Evolutionary conservation across 1,139 yeast species (phyloP), one percentile per base, ranked within the genome.

Genomic region (Groenewaldozyma auringiensis): DNA sequence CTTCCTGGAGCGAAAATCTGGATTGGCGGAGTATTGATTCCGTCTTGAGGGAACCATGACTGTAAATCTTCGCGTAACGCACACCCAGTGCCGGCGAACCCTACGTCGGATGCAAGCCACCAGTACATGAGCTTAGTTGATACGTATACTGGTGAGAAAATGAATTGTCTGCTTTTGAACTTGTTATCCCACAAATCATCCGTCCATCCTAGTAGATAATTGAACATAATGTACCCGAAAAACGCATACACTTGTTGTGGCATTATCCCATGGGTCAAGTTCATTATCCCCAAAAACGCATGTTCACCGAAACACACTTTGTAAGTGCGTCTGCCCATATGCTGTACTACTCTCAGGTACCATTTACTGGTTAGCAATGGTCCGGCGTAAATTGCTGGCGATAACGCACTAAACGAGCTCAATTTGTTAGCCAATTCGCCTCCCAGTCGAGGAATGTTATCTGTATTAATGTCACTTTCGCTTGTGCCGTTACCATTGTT

Each of bases 311-410:
- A 83, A 55, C 72, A 74, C 31, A 74, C 54, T 27, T 60, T 58
- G 50, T 59, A 66, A 8, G 47, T 45, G 4, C 45, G 27, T 11
- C 52, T 48, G 8, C 57, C 54, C 37, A 59, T 51, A 21, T 48
- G 43, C n/a, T 63, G 49, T 18, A 64, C 48, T 43, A 63, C 56
- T 47, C 73, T 71, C 59, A 83, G 71, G 55, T 80, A 82, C 64
- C 68, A 62, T 14, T 67, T 57, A 63, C 75, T 65, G 22, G 20
- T 21, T 35, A 89, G 69, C 40, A 88, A 63, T 0, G 78, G 69
- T 0, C 97, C 97, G 0, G 95, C 94, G 60, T 78, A 92, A 1
- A 86, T 79, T 0, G 97, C 97, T 0, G 98, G 97, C 0, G 96
- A 84, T 46, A 92, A 65, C 0, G 94, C 86, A 42, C 84, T 70